These are phyloP conservation scores for Scytalidium sp. DNA, from an alignment of 2,329 filamentous ascomycete genomes.

Conservation along the genomic window DNA sequence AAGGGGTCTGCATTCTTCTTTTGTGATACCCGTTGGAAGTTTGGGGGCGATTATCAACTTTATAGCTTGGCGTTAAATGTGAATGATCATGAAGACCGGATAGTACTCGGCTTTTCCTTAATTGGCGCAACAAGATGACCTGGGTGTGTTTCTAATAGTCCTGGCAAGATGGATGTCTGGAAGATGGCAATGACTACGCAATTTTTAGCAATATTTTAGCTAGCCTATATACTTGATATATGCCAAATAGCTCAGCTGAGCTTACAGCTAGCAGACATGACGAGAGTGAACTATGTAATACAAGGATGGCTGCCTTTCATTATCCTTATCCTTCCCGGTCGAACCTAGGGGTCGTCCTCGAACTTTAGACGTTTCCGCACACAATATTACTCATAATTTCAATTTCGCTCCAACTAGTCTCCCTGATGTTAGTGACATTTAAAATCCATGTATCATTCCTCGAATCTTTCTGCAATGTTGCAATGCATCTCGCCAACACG, in stretches of 20 bases:
- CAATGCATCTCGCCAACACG: conserved; percentile 45
- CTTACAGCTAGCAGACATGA: background rate
- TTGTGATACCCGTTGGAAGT: no score
- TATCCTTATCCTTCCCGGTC: background rate
- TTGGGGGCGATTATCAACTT: no score
- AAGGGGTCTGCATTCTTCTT: no score
- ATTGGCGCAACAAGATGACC: background rate
- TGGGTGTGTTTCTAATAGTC: background rate
- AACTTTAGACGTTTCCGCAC: conserved; percentile 25
- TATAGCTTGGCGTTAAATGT: no score
- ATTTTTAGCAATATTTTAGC: background rate
- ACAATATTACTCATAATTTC: conserved; percentile 39
- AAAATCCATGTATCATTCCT: conserved; percentile 36
- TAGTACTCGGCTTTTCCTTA: no score
- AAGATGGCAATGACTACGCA: no score
- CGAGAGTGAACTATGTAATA: background rate
- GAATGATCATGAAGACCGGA: no score
- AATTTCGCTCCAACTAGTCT: conserved; percentile 52
- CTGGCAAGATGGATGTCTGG: background rate
- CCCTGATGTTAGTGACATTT: conserved; percentile 47
- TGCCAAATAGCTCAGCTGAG: background rate
- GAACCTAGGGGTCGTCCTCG: conserved; percentile 14
- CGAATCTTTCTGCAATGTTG: conserved; percentile 41
- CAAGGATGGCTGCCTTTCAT: no score
- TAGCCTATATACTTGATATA: background rate